Evolutionary conservation across 2,329 filamentous ascomycete species (phyloP), one percentile per base, ranked within the genome.

Genomic region (Pyrenochaeta sp.): DNA sequence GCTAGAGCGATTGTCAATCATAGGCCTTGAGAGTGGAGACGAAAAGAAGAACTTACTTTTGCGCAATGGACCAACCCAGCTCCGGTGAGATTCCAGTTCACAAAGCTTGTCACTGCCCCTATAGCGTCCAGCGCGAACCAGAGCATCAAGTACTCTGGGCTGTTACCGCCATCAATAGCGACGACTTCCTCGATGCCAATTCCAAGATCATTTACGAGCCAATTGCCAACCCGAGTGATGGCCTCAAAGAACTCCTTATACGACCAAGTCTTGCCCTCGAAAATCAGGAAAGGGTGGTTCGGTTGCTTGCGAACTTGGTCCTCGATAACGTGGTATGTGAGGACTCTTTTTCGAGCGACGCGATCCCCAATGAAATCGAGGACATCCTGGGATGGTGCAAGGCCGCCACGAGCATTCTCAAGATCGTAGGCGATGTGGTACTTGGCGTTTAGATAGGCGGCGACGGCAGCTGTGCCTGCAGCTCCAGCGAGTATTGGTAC

Each of bases 1-100:
- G 74, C 71, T 41, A 81, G 56, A 10, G 80, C 6, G 3, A 24
- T 72, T 68, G 63, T 88, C 80, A 9, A 79, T 77, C 7, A 11
- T 3, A 13, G 34, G 3, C 20, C 22, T 2, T 39, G 7, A 8
- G 10, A 19, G 19, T 3, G 20, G 69, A 64, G 3, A 67, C 55
- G 6, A 69, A 27, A 58, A 64, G 78, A 71, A 7, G 74, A 15
- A 42, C 51, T 20, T 35, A 67, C 65, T 52, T 64, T 61, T 9
- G 63, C 56, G 28, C 68, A 72, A 48, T 72, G 69, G 0, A 72
- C 44, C 42, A 72, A 49, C 6, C 64, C 61, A 6, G 57, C 42
- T 1, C 67, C 66, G 4, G 66, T 71, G 42, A 72, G 35, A 35
- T 71, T 71, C 50, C 65, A 70, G 29, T 72, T 72, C 19, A 72